Evolutionary conservation across 1,139 yeast genomes (phyloP).

Genomic region (Diutina pseudorugosa): DNA sequence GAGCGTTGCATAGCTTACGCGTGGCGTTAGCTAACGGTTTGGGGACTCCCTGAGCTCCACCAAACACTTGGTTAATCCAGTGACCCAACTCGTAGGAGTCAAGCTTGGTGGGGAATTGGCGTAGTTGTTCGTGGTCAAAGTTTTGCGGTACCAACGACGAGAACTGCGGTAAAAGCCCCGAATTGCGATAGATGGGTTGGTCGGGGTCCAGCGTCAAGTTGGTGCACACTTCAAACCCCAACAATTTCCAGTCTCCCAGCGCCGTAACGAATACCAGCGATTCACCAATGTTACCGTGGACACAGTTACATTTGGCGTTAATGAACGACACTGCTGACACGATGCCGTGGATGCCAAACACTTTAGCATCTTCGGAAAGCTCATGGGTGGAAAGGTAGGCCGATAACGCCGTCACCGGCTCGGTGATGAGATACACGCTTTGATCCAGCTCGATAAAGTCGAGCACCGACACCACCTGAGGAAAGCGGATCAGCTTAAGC

Average conservation of each 20-base stretch:
- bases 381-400: constrained; percentile 16
- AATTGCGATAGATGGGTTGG: constrained; percentile 27
- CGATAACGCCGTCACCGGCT: constrained; percentile 54
- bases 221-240: constrained; percentile 69
- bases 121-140: constrained; percentile 32
- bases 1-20: constrained; percentile 15
- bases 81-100: constrained; percentile 59
- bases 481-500: constrained; percentile 58
- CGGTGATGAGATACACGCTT: constrained; percentile 62
- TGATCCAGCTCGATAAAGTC: constrained; percentile 62
- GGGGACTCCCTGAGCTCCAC: constrained; percentile 6
- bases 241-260: constrained; percentile 76
- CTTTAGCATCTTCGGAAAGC: constrained; percentile 24
- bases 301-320: constrained; percentile 48
- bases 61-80: constrained; percentile 36
- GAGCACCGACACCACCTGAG: constrained; percentile 59
- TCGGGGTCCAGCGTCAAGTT: constrained; percentile 39
- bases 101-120: constrained; percentile 28
- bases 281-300: constrained; percentile 51
- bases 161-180: constrained; percentile 15
- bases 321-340: constrained; percentile 48
- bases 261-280: constrained; percentile 47
- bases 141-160: constrained; percentile 32
- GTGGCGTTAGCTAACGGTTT: constrained; percentile 9
- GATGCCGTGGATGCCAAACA: constrained; percentile 50